These are phyloP conservation scores for Lactarius vividus DNA, from an alignment of 768 basidiomycete genomes.

Conservation along the genomic window DNA sequence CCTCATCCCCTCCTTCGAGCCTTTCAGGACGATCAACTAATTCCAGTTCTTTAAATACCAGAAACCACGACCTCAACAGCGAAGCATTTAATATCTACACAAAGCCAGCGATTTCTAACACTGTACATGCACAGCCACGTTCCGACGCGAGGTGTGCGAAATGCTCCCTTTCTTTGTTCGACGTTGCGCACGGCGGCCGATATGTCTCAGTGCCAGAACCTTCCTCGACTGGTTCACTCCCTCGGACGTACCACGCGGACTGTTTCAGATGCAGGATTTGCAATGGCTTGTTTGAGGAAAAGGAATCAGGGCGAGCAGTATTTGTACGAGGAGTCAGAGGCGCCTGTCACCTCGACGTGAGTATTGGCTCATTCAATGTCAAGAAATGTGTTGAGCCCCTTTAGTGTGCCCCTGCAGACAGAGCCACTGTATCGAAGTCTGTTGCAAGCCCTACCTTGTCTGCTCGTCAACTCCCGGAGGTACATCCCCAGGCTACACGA, in stretches of 20 bases:
- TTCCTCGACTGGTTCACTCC: conserved; percentile 39
- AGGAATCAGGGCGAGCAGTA: conserved; percentile 58
- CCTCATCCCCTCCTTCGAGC: conserved; percentile 44
- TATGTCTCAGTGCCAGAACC: conserved; percentile 68
- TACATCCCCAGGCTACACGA: conserved; percentile 1
- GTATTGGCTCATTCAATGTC: conserved; percentile 29
- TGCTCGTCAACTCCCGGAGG: conserved; percentile 20
- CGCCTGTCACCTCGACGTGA: conserved; percentile 65
- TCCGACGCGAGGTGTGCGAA: conserved; percentile 54
- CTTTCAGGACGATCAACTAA: conserved; percentile 1
- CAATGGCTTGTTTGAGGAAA: conserved; percentile 59
- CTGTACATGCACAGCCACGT: conserved; percentile 34
- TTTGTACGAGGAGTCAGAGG: conserved; percentile 66
- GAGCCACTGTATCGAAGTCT: conserved; percentile 37
- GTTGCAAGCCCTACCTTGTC: conserved; percentile 7
- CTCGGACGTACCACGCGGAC: conserved; percentile 66
- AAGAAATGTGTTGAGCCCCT: conserved; percentile 4
- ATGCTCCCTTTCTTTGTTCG: conserved; percentile 59
- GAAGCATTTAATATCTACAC: conserved; percentile 12
- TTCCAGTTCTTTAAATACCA: conserved; percentile 4
- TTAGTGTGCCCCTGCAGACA: conserved; percentile 48
- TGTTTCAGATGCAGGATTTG: conserved; percentile 78
- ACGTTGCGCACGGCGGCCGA: conserved; percentile 52
- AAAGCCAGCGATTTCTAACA: conserved; percentile 10
- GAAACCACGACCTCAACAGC: conserved; percentile 6